Percentiles rank a stretch among this genome's conserved stretches.
Conservation (phyloP, 2,329 filamentous ascomycete genomes). For the Gnomoniopsis sp. region DNA sequence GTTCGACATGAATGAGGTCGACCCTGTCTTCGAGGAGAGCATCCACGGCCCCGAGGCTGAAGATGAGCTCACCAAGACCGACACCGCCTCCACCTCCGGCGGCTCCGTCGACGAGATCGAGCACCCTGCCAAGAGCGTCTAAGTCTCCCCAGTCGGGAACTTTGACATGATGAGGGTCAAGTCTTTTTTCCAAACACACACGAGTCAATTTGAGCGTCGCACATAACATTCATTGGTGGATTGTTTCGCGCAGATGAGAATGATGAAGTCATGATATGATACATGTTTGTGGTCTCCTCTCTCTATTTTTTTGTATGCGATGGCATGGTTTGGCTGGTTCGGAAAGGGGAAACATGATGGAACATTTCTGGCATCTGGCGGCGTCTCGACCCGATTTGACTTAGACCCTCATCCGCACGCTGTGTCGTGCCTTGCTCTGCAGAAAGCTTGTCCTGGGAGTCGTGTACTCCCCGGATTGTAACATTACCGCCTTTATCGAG, state of each 20-base stretch:
- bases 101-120: conserved; percentile 49
- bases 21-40: conserved; percentile 89
- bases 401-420: conserved; percentile 17
- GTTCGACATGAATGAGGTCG: conserved; percentile 85
- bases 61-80: conserved; percentile 54
- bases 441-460: conserved; percentile 13
- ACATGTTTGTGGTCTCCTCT: neutral
- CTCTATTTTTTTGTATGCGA: neutral
- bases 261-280: conserved; percentile 5
- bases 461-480: conserved; percentile 9
- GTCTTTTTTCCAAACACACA: too few relatives aligned
- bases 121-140: conserved; percentile 24
- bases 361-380: conserved; percentile 11
- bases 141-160: conserved; percentile 2
- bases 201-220: conserved; percentile 10
- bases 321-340: conserved; percentile 9
- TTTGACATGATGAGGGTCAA: conserved; percentile 19
- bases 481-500: conserved; percentile 9
- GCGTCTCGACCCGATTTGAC: conserved; percentile 13
- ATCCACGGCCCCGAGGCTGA: conserved; percentile 64
- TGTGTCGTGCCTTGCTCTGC: conserved; percentile 15
- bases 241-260: neutral
- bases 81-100: conserved; percentile 57
- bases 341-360: neutral
- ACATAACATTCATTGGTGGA: conserved; percentile 14